Base-by-base conservation (phyloP, 495 filamentous ascomycete genomes). In the Parachaetomium inaequale region DNA sequence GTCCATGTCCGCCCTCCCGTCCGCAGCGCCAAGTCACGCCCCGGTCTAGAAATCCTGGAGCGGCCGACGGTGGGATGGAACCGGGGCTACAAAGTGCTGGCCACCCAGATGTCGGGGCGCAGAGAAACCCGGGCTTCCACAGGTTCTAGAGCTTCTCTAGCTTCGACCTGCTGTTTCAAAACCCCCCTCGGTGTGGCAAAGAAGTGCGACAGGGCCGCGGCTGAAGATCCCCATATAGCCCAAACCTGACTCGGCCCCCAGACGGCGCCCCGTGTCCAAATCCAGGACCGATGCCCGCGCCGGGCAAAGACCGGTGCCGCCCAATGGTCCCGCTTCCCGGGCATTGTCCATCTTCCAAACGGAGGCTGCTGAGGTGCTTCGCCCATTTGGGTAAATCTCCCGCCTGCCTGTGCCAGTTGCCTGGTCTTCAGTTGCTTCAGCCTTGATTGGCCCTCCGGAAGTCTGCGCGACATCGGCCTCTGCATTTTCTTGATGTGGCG, bases 401-500 rank as follows among this genome's bases (percentile, higher is more conserved):
- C n/a, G n/a, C n/a, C n/a, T n/a, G n/a, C n/a, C n/a, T n/a, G n/a
- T n/a, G n/a, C n/a, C n/a, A n/a, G n/a, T n/a, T n/a, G n/a, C n/a
- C n/a, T n/a, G n/a, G n/a, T n/a, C n/a, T n/a, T n/a, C n/a, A n/a
- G n/a, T n/a, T n/a, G n/a, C n/a, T n/a, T n/a, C n/a, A n/a, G n/a
- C n/a, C n/a, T 32, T 31, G 21, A 50, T 50, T 47, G 55, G 25
- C 26, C 11, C 17, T 50, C 19, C 12, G 3, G 6, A 12, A 12
- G 10, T 21, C 56, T 38, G 56, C 29, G 43, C 19, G 56, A 50
- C 56, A 49, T 50, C 43, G 32, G 7, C 47, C 56, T 28, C 53
- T 42, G 47, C 61, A 23, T 46, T 21, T 29, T 47, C 55, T 46
- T 45, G 36, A 54, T 63, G 61, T 63, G 61, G 61, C 61, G 57